Evolutionary conservation across 441 rosid genomes (phyloP).

Genomic region (Pelargonium fulgidum): DNA sequence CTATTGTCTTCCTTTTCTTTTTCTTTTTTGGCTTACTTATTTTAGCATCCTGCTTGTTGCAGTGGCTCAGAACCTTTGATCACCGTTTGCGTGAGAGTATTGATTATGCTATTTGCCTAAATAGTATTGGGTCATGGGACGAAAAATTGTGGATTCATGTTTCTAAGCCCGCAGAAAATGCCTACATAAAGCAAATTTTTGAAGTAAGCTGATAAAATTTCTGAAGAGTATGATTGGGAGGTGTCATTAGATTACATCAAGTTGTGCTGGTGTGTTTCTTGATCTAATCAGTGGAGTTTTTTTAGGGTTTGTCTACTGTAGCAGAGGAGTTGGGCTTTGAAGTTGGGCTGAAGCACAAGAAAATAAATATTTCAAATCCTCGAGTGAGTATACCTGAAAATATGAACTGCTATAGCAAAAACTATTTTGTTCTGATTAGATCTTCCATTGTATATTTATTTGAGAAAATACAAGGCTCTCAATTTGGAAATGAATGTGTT

Average conservation of each 20-base stretch:
- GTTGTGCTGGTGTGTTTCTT: constrained; percentile 21
- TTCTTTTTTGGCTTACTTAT: constrained; percentile 2
- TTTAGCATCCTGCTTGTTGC: constrained; percentile 26
- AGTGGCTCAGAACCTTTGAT: constrained; percentile 98
- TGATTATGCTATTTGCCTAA: constrained; percentile 94
- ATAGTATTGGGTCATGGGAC: constrained; percentile 84
- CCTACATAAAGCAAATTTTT: constrained; percentile 78
- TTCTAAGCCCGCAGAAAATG: constrained; percentile 94
- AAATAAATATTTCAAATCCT: constrained; percentile 88
- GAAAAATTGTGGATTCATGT: constrained; percentile 67
- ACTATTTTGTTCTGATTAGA: not conserved
- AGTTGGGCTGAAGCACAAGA: constrained; percentile 87
- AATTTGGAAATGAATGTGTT: not conserved
- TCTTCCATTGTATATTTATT: not conserved
- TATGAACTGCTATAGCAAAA: not conserved
- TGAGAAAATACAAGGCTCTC: not conserved
- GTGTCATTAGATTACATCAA: not conserved
- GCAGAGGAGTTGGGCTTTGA: constrained; percentile 68
- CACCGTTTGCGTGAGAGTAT: constrained; percentile 92
- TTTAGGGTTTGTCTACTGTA: constrained; percentile 74
- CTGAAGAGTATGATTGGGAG: not conserved
- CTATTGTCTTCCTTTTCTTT: no score
- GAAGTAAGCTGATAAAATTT: constrained; percentile 44
- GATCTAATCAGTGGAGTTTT: constrained; percentile 22
- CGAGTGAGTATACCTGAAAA: constrained; percentile 54